A percentile compares a stretch with the other conserved stretches of the same genome.
Conservation (phyloP, 352 stramenopile genomes). For the Phytophthora litchii region DNA sequence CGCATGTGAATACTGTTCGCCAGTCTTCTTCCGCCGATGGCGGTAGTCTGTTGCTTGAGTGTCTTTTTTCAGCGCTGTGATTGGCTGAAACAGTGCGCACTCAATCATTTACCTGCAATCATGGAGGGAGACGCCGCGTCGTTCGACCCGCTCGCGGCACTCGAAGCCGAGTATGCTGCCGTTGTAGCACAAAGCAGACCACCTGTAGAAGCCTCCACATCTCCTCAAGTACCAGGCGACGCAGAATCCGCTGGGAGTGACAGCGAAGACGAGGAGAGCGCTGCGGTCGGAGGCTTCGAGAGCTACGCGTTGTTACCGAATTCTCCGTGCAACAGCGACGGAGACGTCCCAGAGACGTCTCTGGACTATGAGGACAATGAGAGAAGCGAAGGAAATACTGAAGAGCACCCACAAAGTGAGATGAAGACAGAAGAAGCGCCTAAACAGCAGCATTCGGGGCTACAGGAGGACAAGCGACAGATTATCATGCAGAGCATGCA, state of each 20-base stretch:
- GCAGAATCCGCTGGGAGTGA: constrained; percentile 20
- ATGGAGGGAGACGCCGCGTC: constrained; percentile 26
- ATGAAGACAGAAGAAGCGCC: background rate
- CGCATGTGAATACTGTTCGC: too few relatives aligned
- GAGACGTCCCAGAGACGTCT: constrained; percentile 14
- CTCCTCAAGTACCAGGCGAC: background rate
- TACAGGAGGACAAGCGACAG: constrained; percentile 40
- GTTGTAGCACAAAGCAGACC: constrained; percentile 50
- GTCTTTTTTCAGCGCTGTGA: too few relatives aligned
- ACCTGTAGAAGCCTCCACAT: background rate
- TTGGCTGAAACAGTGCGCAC: constrained; percentile 3
- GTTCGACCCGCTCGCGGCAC: constrained; percentile 52
- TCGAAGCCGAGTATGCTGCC: constrained; percentile 70
- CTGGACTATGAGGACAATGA: constrained; percentile 22
- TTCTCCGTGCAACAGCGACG: constrained; percentile 37
- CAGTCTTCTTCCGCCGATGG: too few relatives aligned
- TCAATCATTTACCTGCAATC: too few relatives aligned
- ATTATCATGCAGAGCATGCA: constrained; percentile 68
- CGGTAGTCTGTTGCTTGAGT: too few relatives aligned
- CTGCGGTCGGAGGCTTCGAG: constrained; percentile 30
- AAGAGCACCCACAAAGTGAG: constrained; percentile 2
- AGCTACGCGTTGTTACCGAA: constrained; percentile 40
- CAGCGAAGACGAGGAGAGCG: constrained; percentile 30
- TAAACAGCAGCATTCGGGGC: constrained; percentile 7
- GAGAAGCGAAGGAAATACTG: constrained; percentile 3